These are phyloP conservation scores for Pseudonitzschia multistriata DNA, from an alignment of 108 stramenopile genomes.

Conservation along the genomic window DNA sequence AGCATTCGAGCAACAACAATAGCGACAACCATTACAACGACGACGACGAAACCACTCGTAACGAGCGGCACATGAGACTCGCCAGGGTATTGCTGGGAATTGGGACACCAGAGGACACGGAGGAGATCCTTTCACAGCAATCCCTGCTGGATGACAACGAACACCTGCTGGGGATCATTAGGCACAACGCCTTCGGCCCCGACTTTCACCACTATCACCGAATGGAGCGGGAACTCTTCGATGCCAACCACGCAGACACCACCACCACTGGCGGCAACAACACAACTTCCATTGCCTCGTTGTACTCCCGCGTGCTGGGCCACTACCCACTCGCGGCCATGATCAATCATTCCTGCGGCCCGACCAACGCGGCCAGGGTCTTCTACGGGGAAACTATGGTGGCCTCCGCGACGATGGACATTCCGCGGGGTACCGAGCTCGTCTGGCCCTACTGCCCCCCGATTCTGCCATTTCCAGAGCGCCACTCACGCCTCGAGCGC, in stretches of 20 bases:
- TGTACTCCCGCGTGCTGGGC: constrained; percentile 54
- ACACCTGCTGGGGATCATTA: constrained; percentile 48
- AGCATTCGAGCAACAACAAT: constrained; percentile 3
- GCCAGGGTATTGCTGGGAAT: constrained; percentile 1
- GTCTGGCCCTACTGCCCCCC: constrained; percentile 78
- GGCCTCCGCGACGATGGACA: constrained; percentile 49
- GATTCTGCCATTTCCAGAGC: constrained; percentile 37
- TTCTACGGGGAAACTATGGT: constrained; percentile 68
- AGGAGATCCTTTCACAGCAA: background rate
- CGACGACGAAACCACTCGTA: constrained; percentile 20
- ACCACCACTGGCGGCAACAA: background rate
- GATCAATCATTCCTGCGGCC: constrained; percentile 78
- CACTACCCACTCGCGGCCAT: constrained; percentile 80
- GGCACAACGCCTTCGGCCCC: constrained; percentile 78
- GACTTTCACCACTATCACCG: constrained; percentile 63
- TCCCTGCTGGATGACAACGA: constrained; percentile 18
- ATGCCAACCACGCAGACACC: background rate
- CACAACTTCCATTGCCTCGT: background rate
- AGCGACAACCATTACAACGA: background rate
- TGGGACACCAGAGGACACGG: background rate
- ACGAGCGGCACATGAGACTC: background rate
- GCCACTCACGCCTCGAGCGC: constrained; percentile 37
- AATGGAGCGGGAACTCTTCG: constrained; percentile 8
- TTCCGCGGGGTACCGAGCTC: constrained; percentile 66
- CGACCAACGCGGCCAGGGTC: constrained; percentile 65